Conservation (phyloP, 768 basidiomycete species). For the Suillus paluster region DNA sequence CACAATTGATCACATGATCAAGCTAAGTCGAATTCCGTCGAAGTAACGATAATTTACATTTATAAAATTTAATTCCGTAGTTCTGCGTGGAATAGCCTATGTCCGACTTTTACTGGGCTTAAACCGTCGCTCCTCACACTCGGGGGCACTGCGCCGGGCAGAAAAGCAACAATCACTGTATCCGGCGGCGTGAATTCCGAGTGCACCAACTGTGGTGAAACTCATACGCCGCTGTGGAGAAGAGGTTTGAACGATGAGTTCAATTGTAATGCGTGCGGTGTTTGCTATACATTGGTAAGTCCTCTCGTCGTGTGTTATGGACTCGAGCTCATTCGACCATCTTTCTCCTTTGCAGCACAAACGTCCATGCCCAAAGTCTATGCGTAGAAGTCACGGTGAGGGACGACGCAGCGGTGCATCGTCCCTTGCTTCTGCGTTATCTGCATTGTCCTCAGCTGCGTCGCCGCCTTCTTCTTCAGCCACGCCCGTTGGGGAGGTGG, state of each 20-base stretch:
- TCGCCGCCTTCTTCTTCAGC: neutral
- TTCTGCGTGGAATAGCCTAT: neutral
- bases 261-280: conserved; percentile 87
- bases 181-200: conserved; percentile 75
- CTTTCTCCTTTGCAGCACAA: conserved; percentile 62
- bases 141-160: conserved; percentile 22
- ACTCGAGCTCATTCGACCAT: conserved; percentile 5
- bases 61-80: neutral
- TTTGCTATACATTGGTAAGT: conserved; percentile 84
- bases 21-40: neutral
- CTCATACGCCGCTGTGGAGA: conserved; percentile 87
- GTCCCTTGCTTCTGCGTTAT: neutral
- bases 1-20: neutral
- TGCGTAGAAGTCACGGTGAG: conserved; percentile 80
- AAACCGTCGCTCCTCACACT: conserved; percentile 46
- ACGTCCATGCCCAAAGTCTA: conserved; percentile 85
- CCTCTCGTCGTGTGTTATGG: neutral
- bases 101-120: conserved; percentile 54
- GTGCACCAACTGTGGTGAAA: conserved; percentile 88
- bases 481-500: neutral
- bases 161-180: conserved; percentile 32
- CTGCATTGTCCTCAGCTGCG: neutral
- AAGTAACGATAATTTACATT: neutral
- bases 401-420: conserved; percentile 43
- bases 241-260: conserved; percentile 86